Evolutionary conservation across 257 asterid genomes (phyloP).

Genomic region (Solanum ossicruentum): DNA sequence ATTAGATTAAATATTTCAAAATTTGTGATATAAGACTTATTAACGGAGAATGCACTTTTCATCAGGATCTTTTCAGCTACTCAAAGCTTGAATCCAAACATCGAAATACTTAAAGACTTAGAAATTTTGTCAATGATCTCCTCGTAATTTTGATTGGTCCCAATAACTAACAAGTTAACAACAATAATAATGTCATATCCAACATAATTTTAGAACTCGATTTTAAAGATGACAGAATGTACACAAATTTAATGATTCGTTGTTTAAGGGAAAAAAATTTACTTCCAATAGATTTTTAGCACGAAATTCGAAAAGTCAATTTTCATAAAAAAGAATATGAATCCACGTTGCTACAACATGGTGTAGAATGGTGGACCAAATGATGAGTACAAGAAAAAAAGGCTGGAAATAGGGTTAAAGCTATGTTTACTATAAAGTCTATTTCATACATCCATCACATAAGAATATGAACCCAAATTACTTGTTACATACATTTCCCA

Average conservation of each 20-base stretch:
- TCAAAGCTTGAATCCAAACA: background rate
- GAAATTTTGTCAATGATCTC: background rate
- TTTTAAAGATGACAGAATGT: background rate
- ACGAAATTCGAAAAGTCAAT: background rate
- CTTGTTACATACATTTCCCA: background rate
- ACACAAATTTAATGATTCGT: background rate
- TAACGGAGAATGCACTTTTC: background rate
- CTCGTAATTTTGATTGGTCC: background rate
- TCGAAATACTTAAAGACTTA: background rate
- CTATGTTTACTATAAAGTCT: slow-evolving; percentile 3
- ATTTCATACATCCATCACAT: background rate
- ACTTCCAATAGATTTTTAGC: rapidly evolving
- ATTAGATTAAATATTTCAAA: background rate
- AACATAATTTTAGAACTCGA: background rate
- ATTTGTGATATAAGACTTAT: background rate
- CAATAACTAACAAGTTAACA: background rate
- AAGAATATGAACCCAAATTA: slow-evolving; percentile 2
- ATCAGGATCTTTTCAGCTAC: background rate
- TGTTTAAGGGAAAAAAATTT: background rate
- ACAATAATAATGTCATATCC: background rate
- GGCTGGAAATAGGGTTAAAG: background rate
- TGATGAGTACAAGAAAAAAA: background rate
- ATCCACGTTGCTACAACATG: background rate
- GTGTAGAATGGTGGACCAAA: background rate
- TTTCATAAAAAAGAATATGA: background rate